Evolutionary conservation across 768 basidiomycete genomes (phyloP).

Genomic region (Boletus tomentosulus): DNA sequence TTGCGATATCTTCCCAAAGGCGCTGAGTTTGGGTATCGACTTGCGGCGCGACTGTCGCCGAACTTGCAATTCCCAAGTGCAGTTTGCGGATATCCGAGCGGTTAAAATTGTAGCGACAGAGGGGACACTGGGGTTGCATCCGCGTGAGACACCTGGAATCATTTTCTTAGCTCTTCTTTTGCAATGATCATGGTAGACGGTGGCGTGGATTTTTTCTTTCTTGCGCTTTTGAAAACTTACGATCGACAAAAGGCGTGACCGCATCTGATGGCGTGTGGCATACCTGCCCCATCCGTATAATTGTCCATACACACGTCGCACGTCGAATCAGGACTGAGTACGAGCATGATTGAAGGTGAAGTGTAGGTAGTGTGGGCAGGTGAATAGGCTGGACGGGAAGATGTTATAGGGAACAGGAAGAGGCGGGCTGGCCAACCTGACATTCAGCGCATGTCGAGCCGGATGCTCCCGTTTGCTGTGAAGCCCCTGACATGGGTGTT

Average conservation of each 20-base stretch:
- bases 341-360: conserved; percentile 4
- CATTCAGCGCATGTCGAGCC: neutral
- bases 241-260: conserved; percentile 14
- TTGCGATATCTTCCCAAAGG: neutral
- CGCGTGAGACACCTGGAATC: conserved; percentile 6
- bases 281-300: neutral
- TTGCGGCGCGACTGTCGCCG: neutral
- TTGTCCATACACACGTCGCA: conserved; percentile 14
- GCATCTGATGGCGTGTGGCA: conserved; percentile 7
- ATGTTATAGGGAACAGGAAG: neutral
- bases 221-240: neutral
- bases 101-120: conserved; percentile 7
- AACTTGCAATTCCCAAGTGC: neutral
- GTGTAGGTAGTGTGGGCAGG: neutral
- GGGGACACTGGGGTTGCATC: conserved; percentile 8
- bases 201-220: too few relatives aligned
- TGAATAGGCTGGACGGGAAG: neutral
- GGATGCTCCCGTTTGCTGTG: neutral
- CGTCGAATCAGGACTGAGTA: conserved; percentile 6
- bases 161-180: neutral
- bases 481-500: neutral
- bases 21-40: neutral
- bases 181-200: neutral
- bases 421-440: neutral
- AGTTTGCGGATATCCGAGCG: conserved; percentile 1